phyloP scores from a whole-genome alignment of 331 rosid genomes.

The Erythrophleum ivorense region DNA sequence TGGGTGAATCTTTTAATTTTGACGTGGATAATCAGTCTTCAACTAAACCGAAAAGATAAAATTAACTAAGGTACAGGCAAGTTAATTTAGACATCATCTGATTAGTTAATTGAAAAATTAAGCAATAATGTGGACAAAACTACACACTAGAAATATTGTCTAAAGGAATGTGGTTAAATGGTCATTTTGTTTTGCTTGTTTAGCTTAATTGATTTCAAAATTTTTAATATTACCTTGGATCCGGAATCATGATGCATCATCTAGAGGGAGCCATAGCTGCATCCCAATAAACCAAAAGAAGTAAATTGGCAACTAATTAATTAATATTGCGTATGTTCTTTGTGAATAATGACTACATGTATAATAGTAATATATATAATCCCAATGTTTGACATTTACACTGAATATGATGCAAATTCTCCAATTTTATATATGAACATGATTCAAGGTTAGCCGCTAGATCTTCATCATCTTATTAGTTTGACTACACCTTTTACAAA shows the following conservation, averaged over 20 bases:
- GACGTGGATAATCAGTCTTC: too few relatives aligned
- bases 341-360: constrained; percentile 14
- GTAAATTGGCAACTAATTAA: constrained; percentile 10
- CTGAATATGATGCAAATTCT: constrained; percentile 52
- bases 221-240: constrained; percentile 44
- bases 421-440: constrained; percentile 31
- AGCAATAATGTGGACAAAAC: neutral
- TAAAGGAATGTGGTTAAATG: neutral
- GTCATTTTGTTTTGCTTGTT: constrained; percentile 10
- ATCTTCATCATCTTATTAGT: constrained; percentile 22
- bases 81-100: too few relatives aligned
- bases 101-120: neutral
- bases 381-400: constrained; percentile 31
- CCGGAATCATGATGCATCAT: constrained; percentile 44
- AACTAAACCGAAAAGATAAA: too few relatives aligned
- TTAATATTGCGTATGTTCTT: constrained; percentile 18
- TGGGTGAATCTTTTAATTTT: too few relatives aligned
- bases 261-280: constrained; percentile 12
- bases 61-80: too few relatives aligned
- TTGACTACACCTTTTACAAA: neutral
- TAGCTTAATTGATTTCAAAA: too few relatives aligned
- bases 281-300: constrained; percentile 24
- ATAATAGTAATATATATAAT: neutral
- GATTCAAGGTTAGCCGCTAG: constrained; percentile 35
- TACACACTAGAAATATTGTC: neutral